Percentiles rank a stretch among this genome's conserved stretches.
phyloP scores from a whole-genome alignment of 176 grass and related monocot species.

The Musa beccarii region DNA sequence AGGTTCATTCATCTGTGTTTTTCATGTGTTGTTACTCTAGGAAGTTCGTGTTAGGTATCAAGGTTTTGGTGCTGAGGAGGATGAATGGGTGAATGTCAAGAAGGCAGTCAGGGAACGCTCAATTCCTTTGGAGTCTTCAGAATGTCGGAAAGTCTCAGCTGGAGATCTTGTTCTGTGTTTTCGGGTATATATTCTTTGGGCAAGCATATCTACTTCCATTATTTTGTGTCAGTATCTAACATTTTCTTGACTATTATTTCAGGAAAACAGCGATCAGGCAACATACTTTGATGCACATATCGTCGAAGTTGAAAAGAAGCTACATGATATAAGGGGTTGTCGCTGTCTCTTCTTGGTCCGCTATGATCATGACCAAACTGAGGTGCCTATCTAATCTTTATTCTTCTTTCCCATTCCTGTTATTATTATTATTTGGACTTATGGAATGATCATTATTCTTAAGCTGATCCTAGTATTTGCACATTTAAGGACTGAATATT shows the following conservation, averaged over 20 bases:
- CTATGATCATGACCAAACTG: conserved; percentile 69
- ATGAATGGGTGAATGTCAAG: conserved; percentile 95
- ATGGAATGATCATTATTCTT: neutral
- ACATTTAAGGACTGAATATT: neutral
- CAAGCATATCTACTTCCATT: neutral
- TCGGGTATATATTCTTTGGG: conserved; percentile 17
- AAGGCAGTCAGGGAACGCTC: conserved; percentile 66
- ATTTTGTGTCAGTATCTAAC: neutral
- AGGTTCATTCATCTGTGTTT: neutral
- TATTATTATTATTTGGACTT: neutral
- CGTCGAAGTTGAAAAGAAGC: conserved; percentile 52
- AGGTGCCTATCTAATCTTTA: conserved; percentile 32
- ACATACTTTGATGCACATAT: conserved; percentile 85
- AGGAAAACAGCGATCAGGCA: conserved; percentile 70
- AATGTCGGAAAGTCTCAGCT: conserved; percentile 46
- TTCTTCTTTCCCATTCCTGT: neutral
- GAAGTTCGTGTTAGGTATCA: conserved; percentile 85
- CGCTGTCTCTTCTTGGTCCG: conserved; percentile 65
- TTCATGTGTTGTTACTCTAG: conserved; percentile 33
- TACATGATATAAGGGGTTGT: conserved; percentile 93
- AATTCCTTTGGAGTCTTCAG: conserved; percentile 74
- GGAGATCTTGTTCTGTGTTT: conserved; percentile 95
- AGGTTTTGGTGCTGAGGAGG: conserved; percentile 80
- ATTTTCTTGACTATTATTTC: conserved; percentile 7
- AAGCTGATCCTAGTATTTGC: too few relatives aligned